Base-by-base conservation (phyloP, 1,284 basidiomycete genomes). In the Gymnopus androsaceus region DNA sequence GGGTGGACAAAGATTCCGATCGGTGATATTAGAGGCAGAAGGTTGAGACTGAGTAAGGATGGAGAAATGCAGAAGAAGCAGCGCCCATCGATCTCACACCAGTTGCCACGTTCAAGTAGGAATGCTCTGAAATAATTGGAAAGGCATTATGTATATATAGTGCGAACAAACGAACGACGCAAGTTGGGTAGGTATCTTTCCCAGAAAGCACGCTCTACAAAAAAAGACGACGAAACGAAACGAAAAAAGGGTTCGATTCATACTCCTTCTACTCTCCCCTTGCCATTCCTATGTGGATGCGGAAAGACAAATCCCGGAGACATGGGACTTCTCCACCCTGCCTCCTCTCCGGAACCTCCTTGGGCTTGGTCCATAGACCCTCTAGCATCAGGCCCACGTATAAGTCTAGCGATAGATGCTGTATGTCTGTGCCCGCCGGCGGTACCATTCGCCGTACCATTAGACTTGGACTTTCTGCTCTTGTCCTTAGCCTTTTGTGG, bases 341-440 rank as follows among this genome's bases (percentile, higher is more conserved):
- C 88, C 63, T 87, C 85, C 8, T 75, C 75, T n/a, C n/a, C n/a
- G n/a, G n/a, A n/a, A n/a, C n/a, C n/a, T n/a, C n/a, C n/a, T n/a
- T n/a, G n/a, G n/a, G n/a, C n/a, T 44, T 83, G 79, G 36, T 88
- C 73, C 61, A 90, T 87, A 41, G 88, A 86, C 4, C 84, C 82
- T 14, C 84, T 79, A 34, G 87, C 73, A 62, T 90, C 88, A 45
- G 88, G 87, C 3, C 85, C 82, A 11, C 87, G 75, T 54, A 91
- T 91, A 60, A 92, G 70, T 65, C 87, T 89, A 23, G 86, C 90
- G 59, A 92, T 92, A 61, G 87, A 90, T 21, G 90, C 90, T 1
- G 90, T 92, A 68, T 90, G 88, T 52, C 81, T 70, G 67, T 90
- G 88, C 37, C 73, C 77, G 66, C 78, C 76, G 62, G 44, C 45